These are phyloP conservation scores for Lepidopterella palustris DNA, from an alignment of 495 filamentous ascomycete species.

Conservation along the genomic window DNA sequence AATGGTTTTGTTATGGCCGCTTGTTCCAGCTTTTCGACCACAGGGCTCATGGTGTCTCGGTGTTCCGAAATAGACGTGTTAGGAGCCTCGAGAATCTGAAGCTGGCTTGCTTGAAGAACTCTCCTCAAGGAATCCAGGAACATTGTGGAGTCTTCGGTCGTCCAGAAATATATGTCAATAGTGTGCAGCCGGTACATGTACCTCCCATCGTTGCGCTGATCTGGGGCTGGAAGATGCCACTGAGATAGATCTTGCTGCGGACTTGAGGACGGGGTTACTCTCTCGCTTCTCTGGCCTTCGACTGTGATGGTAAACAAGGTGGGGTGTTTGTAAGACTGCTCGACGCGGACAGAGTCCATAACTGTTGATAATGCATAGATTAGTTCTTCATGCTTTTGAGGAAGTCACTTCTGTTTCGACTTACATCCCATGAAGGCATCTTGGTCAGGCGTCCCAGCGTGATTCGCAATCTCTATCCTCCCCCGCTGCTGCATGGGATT, in stretches of 20 bases:
- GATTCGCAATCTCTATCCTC: conserved; percentile 80
- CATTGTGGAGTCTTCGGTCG: conserved; percentile 60
- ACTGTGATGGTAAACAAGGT: conserved; percentile 70
- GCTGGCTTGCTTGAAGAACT: conserved; percentile 54
- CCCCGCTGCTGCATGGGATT: conserved; percentile 60
- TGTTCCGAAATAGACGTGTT: conserved; percentile 42
- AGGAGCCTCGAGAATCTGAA: conserved; percentile 52
- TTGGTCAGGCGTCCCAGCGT: conserved; percentile 77
- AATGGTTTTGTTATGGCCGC: conserved; percentile 59
- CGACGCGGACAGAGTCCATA: conserved; percentile 57
- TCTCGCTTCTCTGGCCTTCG: conserved; percentile 43
- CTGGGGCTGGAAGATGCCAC: conserved; percentile 72
- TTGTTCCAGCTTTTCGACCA: conserved; percentile 79
- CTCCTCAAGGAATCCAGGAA: conserved; percentile 62
- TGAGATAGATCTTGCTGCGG: conserved; percentile 45
- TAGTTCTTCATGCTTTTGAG: background rate
- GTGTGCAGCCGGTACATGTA: conserved; percentile 74
- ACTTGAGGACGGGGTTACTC: conserved; percentile 15
- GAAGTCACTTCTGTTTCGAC: conserved; percentile 26
- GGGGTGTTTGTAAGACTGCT: conserved; percentile 72
- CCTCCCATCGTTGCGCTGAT: conserved; percentile 60
- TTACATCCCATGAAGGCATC: conserved; percentile 82
- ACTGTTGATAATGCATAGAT: conserved; percentile 38
- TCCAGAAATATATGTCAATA: conserved; percentile 89
- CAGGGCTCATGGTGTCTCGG: conserved; percentile 60